Base-by-base conservation (phyloP, 2,329 filamentous ascomycete genomes). In the Chaetoscypha palmicola region DNA sequence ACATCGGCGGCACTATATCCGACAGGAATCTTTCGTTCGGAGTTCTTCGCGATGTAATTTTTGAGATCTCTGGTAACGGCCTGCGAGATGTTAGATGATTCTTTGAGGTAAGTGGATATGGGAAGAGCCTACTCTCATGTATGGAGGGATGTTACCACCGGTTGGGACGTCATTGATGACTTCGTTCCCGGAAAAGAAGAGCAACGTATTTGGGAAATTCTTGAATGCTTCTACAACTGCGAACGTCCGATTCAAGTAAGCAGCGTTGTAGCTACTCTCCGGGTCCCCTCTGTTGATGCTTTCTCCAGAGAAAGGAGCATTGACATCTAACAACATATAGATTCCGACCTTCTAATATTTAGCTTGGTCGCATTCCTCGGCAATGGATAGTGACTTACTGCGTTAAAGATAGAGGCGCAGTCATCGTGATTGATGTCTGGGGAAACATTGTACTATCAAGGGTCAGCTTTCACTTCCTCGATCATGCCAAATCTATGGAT, bases 1-100 rank as follows among this genome's bases (percentile, higher is more conserved):
- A 91, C 86, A 62, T 90, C 85, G 38, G 85, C 85, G 47, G 85
- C 85, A 5, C 83, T 88, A 72, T 90, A 90, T 34, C 85, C 85
- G 46, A 89, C 82, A 17, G 85, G 84, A 53, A 90, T 84, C 48
- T 67, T 56, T 55, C 85, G 82, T 60, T 78, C 72, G 48, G 76
- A 68, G 60, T 84, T 77, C 60, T 79, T 81, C 66, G 79, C 77
- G 67, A 89, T 81, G 70, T 90, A 90, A 62, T 81, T 82, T 72
- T 86, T 88, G 63, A 90, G 72, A 65, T 90, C 85, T 59, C 85
- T 81, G 36, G 82, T 88, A 51, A 87, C 77, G 50, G 85, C 85
- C 65, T 77, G 71, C 59, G 71, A 65, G 21, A 34, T 43, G 58
- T 46, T 58, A 49, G 19, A 34, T 32, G 10, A 11, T 17, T 21